phyloP scores from a whole-genome alignment of 169 alveolate species.

The Neospora caninum region DNA sequence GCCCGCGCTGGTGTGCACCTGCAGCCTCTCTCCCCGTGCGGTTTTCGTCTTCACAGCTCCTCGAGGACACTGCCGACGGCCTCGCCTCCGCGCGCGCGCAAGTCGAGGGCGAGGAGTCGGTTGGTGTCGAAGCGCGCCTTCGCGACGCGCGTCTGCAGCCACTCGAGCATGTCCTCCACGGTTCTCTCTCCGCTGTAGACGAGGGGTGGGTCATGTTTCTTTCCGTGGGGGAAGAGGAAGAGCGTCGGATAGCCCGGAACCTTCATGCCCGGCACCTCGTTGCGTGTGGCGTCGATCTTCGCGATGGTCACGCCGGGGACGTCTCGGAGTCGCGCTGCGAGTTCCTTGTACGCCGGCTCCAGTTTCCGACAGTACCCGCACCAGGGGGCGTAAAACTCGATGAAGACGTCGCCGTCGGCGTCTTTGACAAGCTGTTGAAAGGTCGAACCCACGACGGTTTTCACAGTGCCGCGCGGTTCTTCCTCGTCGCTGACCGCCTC shows the following conservation, averaged over 20 bases:
- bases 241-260: conserved; percentile 63
- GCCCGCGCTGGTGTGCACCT: neutral
- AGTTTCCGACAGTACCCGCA: conserved; percentile 68
- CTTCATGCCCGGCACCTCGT: conserved; percentile 55
- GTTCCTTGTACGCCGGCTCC: conserved; percentile 68
- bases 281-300: conserved; percentile 59
- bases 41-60: neutral
- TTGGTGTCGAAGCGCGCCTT: conserved; percentile 22
- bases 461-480: conserved; percentile 42
- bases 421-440: conserved; percentile 22
- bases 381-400: conserved; percentile 69
- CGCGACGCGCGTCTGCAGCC: conserved; percentile 43
- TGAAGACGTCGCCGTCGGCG: conserved; percentile 50
- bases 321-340: conserved; percentile 52
- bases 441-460: conserved; percentile 57
- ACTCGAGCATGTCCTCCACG: conserved; percentile 60
- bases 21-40: neutral
- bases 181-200: conserved; percentile 55
- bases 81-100: conserved; percentile 6
- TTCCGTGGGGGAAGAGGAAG: conserved; percentile 44
- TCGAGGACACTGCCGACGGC: conserved; percentile 29
- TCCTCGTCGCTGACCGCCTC: conserved; percentile 53
- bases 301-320: conserved; percentile 59
- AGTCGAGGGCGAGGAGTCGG: conserved; percentile 45
- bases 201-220: conserved; percentile 37